These are phyloP conservation scores for Aspergillus campestris DNA, from an alignment of 495 filamentous ascomycete genomes.

Conservation along the genomic window DNA sequence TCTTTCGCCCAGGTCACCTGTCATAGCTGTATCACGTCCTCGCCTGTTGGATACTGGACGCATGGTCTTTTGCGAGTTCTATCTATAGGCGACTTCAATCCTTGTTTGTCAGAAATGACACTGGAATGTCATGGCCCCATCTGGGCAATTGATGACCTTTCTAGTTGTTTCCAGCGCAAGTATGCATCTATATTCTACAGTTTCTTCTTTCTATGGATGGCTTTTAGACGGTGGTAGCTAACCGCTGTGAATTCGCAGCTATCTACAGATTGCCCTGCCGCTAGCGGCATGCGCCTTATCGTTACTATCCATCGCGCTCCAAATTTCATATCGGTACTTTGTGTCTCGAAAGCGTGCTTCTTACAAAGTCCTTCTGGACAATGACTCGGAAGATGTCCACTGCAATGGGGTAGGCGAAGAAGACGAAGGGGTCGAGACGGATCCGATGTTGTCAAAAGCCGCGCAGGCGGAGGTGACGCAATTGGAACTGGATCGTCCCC, in stretches of 20 bases:
- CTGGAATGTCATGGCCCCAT: slow-evolving; percentile 69
- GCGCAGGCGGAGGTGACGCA: slow-evolving; percentile 58
- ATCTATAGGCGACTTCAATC: neutral
- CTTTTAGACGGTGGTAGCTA: neutral
- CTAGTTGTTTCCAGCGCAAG: slow-evolving; percentile 81
- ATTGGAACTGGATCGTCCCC: slow-evolving; percentile 68
- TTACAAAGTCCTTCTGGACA: slow-evolving; percentile 27
- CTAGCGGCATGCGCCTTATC: slow-evolving; percentile 63
- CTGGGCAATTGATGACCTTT: slow-evolving; percentile 86
- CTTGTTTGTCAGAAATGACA: slow-evolving; percentile 39
- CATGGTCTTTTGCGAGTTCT: neutral
- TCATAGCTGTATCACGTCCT: no score
- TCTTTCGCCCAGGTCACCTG: no score
- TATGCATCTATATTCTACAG: slow-evolving; percentile 35
- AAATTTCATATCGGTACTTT: slow-evolving; percentile 42
- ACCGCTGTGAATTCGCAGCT: slow-evolving; percentile 44
- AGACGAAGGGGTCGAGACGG: slow-evolving; percentile 56
- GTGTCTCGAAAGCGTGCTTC: slow-evolving; percentile 27
- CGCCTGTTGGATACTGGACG: neutral
- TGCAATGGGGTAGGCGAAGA: slow-evolving; percentile 32
- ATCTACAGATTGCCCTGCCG: slow-evolving; percentile 77
- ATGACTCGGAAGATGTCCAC: slow-evolving; percentile 35
- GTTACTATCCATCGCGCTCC: slow-evolving; percentile 52
- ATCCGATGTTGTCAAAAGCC: slow-evolving; percentile 54
- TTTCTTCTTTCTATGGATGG: neutral